Conservation (phyloP, 345 rosid genomes). For the Pugionium cornutum region DNA sequence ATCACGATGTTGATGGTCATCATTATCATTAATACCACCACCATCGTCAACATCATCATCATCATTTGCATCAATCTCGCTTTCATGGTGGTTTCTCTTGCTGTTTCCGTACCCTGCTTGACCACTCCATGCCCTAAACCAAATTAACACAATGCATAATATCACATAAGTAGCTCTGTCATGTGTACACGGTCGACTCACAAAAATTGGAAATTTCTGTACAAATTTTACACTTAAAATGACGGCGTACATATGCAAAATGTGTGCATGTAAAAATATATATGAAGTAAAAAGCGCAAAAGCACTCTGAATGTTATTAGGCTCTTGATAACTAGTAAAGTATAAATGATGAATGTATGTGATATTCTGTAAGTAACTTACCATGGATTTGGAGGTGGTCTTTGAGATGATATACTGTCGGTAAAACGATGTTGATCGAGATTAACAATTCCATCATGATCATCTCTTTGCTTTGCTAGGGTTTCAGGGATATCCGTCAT, state of each 20-base stretch:
- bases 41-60: conserved; percentile 20
- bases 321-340: too few relatives aligned
- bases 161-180: too few relatives aligned
- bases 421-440: conserved; percentile 31
- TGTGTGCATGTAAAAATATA: too few relatives aligned
- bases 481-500: conserved; percentile 52
- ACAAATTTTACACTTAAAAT: too few relatives aligned
- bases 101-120: conserved; percentile 41
- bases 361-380: conserved; percentile 16
- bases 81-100: conserved; percentile 46
- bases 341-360: too few relatives aligned
- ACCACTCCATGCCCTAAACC: conserved; percentile 66
- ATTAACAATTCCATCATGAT: conserved; percentile 23
- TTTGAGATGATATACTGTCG: conserved; percentile 42
- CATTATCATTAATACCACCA: conserved; percentile 7
- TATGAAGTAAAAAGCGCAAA: too few relatives aligned
- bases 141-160: conserved; percentile 11
- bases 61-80: conserved; percentile 30
- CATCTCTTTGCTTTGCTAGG: conserved; percentile 43
- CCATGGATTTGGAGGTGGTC: conserved; percentile 56
- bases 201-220: too few relatives aligned
- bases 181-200: too few relatives aligned
- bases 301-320: background rate
- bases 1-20: conserved; percentile 20
- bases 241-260: too few relatives aligned